Evolutionary conservation across 441 rosid species (phyloP), one percentile per base, ranked within the genome.

Genomic region (Aquilaria agallochum): DNA sequence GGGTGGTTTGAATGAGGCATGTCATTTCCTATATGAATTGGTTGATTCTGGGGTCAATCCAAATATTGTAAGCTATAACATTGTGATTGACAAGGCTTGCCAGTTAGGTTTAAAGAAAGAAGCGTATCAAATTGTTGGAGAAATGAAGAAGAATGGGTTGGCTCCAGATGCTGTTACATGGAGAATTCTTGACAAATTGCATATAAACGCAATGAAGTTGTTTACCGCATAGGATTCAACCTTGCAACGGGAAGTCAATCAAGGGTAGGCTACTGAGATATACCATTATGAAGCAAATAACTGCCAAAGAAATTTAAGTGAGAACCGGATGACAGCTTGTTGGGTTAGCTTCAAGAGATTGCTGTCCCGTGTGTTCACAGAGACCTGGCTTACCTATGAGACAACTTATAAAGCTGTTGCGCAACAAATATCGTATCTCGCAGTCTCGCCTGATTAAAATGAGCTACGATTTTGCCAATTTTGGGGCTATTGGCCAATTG

Each of bases 121-220:
- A 72, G 98, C 93, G 6, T 89, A 89, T 73, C 86, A 78, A 76
- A 73, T 89, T 72, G 68, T 85, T 27, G 70, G 76, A 33, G 98
- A 92, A 72, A 86, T 89, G 90, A 79, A 68, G 79, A 89, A 74
- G 73, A 83, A 80, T 56, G 95, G 90, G 47, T 61, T 78, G 57
- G 69, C 58, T 42, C 95, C 95, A 14, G 93, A 92, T 80, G 86
- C 96, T 30, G 84, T 89, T 49, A 92, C 98, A 40, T 89, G 96
- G 96, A 72, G 95, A 73, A 83, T 78, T 72, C 84, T 92, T 11
- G 83, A 87, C 65, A 92, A 87, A 65, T 71, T 92, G 57, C 90
- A 85, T 66, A 76, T 32, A 5, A 66, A 31, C 47, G 12, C 5
- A 5, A 53, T 59, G 53, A 68, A 55, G 56, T 34, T 53, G 47